A percentile compares a stretch with the other conserved stretches of the same genome.
Evolutionary conservation across 805 yeast species (phyloP).

Genomic region (Ogataea saltuana): DNA sequence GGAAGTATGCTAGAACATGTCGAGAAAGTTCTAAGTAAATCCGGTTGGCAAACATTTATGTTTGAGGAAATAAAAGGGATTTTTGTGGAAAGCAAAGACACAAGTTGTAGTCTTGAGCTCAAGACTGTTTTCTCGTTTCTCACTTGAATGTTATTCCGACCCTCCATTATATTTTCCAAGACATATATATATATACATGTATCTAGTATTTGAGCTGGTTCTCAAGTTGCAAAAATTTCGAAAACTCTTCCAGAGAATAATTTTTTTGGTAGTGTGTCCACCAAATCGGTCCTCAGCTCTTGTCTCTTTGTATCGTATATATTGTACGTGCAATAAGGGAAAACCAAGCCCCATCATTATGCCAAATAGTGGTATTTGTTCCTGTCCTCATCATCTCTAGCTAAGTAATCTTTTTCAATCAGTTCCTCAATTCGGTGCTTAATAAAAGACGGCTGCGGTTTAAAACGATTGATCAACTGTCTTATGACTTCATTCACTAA

Average conservation of each 20-base stretch:
- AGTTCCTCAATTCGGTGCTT: conserved; percentile 73
- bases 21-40: conserved; percentile 7
- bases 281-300: too few relatives aligned
- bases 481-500: conserved; percentile 65
- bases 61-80: conserved; percentile 1
- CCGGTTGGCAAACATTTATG: conserved; percentile 2
- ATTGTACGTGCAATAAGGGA: too few relatives aligned
- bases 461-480: conserved; percentile 62
- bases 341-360: too few relatives aligned
- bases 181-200: too few relatives aligned
- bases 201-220: too few relatives aligned
- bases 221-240: not conserved
- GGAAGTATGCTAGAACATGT: conserved; percentile 19
- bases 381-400: conserved; percentile 63
- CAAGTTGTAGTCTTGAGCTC: not conserved
- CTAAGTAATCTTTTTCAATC: conserved; percentile 78
- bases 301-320: too few relatives aligned
- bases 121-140: not conserved
- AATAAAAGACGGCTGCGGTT: conserved; percentile 65
- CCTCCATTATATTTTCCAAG: too few relatives aligned
- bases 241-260: not conserved
- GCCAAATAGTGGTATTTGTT: conserved; percentile 70
- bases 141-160: too few relatives aligned
- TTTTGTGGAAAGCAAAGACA: not conserved
- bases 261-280: not conserved